Conservation (phyloP, 176 grass and related monocot species). For the Chrysopogon serrulatus region DNA sequence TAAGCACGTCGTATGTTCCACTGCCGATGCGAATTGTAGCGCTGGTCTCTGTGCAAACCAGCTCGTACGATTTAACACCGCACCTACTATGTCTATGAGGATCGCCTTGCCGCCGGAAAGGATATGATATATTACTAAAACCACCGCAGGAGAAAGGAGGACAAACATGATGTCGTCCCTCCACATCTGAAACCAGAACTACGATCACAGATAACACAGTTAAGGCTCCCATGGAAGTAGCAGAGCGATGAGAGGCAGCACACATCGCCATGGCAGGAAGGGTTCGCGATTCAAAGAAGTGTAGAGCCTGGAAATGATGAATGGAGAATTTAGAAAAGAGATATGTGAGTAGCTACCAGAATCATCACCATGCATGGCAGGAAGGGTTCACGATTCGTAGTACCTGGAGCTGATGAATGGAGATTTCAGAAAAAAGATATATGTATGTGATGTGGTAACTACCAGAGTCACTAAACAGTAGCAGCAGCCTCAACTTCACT, state of each 20-base stretch:
- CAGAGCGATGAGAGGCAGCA: not conserved
- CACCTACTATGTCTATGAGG: not conserved
- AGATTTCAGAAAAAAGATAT: too few species aligned
- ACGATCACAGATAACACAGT: not conserved
- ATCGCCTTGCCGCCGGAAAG: conserved; percentile 28
- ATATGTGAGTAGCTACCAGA: too few species aligned
- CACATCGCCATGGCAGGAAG: not conserved
- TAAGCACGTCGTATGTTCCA: not conserved
- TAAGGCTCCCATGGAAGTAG: not conserved
- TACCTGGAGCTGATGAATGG: too few species aligned
- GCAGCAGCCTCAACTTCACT: too few species aligned
- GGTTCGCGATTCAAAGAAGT: not conserved
- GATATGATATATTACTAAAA: not conserved
- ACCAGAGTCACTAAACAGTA: too few species aligned
- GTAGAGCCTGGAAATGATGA: not conserved
- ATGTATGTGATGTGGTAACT: too few species aligned
- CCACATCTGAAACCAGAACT: not conserved
- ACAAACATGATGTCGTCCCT: not conserved
- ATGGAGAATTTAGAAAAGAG: too few species aligned
- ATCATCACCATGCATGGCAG: too few species aligned
- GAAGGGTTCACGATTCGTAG: too few species aligned
- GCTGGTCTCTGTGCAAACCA: not conserved
- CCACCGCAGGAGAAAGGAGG: conserved; percentile 32
- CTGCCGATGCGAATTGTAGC: conserved; percentile 15
- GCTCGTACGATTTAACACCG: not conserved